Evolutionary conservation across 2,329 filamentous ascomycete species (phyloP).

Genomic region (Exophiala phaeomuriformis): DNA sequence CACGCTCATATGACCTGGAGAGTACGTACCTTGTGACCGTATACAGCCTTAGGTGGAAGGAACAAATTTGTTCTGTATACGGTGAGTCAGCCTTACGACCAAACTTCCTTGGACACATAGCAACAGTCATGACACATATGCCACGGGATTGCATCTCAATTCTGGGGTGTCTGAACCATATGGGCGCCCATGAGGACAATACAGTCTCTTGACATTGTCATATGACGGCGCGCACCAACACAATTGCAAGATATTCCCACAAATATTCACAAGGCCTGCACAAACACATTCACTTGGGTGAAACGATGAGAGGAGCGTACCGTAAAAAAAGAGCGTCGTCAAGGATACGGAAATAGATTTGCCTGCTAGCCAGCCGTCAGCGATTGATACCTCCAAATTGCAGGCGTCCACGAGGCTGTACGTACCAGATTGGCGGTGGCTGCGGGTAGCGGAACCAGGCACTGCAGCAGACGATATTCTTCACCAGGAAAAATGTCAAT

Average conservation of each 20-base stretch:
- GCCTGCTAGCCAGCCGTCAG: neutral
- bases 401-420: neutral
- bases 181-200: neutral
- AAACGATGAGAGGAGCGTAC: neutral
- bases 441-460: neutral
- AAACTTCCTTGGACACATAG: neutral
- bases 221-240: neutral
- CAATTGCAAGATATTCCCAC: neutral
- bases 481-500: neutral
- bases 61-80: neutral
- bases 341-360: neutral
- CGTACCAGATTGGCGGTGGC: neutral
- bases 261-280: neutral
- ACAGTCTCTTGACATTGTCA: neutral
- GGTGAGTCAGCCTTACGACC: neutral
- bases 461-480: neutral
- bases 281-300: neutral
- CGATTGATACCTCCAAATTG: neutral
- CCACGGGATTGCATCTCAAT: neutral
- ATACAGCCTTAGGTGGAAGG: neutral
- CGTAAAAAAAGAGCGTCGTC: neutral
- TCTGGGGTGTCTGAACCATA: neutral
- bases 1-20: neutral
- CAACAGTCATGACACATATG: too few species aligned
- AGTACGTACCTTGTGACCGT: conserved; percentile 13